These are phyloP conservation scores for Mycena filopes DNA, from an alignment of 768 basidiomycete species.

Conservation along the genomic window DNA sequence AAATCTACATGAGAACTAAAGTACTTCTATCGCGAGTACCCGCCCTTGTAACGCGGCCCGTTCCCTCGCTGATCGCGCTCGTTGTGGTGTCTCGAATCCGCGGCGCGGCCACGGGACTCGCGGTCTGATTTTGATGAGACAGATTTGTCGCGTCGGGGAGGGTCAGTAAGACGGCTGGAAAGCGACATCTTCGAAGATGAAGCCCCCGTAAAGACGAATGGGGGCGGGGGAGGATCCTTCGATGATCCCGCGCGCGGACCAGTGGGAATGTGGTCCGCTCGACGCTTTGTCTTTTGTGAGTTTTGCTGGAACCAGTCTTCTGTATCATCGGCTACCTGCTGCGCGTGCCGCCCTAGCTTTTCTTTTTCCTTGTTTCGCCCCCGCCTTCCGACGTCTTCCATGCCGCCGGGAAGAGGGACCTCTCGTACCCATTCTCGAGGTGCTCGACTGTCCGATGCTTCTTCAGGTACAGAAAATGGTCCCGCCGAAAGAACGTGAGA, in stretches of 20 bases:
- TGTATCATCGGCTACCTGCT: slow-evolving; percentile 64
- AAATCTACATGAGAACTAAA: too few relatives aligned
- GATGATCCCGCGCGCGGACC: slow-evolving; percentile 19
- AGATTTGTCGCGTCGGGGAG: slow-evolving; percentile 1
- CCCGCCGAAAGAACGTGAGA: slow-evolving; percentile 67
- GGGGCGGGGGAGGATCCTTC: neutral
- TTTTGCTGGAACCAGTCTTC: slow-evolving; percentile 74
- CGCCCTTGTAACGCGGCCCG: slow-evolving; percentile 63
- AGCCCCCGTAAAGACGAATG: slow-evolving; percentile 6
- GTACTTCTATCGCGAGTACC: slow-evolving; percentile 53
- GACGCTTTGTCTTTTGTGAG: slow-evolving; percentile 39
- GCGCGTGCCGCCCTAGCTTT: slow-evolving; percentile 62
- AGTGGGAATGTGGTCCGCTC: slow-evolving; percentile 35
- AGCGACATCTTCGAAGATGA: slow-evolving; percentile 18
- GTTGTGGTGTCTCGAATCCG: slow-evolving; percentile 24
- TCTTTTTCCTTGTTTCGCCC: slow-evolving; percentile 70
- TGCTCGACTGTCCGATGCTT: slow-evolving; percentile 43
- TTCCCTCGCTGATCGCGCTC: slow-evolving; percentile 35
- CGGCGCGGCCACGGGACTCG: slow-evolving; percentile 16
- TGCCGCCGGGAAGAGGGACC: slow-evolving; percentile 53
- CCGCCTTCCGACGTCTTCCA: slow-evolving; percentile 72
- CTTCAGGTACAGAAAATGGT: slow-evolving; percentile 67
- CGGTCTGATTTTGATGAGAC: neutral
- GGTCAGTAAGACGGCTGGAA: slow-evolving; percentile 18
- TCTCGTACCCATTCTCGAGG: slow-evolving; percentile 57